phyloP scores from a whole-genome alignment of 164 flowering plant genomes.

The Vitis riparia region DNA sequence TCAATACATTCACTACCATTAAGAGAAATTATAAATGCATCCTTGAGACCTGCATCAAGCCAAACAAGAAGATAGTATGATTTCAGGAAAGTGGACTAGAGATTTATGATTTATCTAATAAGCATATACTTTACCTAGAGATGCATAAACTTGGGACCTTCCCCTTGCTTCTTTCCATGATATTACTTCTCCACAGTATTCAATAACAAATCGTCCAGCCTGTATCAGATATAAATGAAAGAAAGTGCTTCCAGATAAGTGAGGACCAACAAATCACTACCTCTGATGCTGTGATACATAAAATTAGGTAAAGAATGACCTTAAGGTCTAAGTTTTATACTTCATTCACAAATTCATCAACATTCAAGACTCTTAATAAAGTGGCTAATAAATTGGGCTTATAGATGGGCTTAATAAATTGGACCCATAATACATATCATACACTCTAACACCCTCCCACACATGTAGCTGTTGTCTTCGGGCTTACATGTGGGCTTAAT shows the following conservation, averaged over 20 bases:
- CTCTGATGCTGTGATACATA: too few species aligned
- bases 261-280: neutral
- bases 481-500: too few species aligned
- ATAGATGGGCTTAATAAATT: too few species aligned
- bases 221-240: conserved; percentile 20
- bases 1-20: conserved; percentile 76
- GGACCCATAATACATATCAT: too few species aligned
- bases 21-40: conserved; percentile 89
- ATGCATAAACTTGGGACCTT: conserved; percentile 79
- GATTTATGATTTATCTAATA: neutral
- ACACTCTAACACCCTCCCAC: too few species aligned
- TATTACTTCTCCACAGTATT: conserved; percentile 97
- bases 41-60: conserved; percentile 68
- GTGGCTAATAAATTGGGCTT: too few species aligned
- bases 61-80: conserved; percentile 9
- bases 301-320: too few species aligned
- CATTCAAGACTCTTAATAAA: too few species aligned
- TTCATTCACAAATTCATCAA: too few species aligned
- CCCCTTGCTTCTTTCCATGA: conserved; percentile 81
- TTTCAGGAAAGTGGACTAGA: conserved; percentile 1
- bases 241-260: neutral
- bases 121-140: conserved; percentile 46
- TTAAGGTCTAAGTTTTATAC: too few species aligned
- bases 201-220: conserved; percentile 87
- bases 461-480: too few species aligned